Evolutionary conservation across 2,329 filamentous ascomycete species (phyloP), one percentile per base, ranked within the genome.

Genomic region (Fusarium coffeatum): DNA sequence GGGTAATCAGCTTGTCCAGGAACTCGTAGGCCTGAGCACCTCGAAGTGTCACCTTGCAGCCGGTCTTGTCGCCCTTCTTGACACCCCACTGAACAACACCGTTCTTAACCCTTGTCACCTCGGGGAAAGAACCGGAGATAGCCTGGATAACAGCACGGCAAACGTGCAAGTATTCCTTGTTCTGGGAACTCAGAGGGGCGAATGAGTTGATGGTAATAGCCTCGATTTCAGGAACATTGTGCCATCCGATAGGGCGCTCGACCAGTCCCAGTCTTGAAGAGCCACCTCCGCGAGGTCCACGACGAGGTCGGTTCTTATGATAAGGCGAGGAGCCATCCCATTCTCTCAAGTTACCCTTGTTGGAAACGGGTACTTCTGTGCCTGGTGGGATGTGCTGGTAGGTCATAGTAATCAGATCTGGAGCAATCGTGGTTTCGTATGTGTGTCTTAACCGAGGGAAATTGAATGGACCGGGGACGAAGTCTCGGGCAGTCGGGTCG

Each of bases 301-400:
- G 90, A 71, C 93, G 88, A 7, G 93, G 92, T 74, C 96, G 88
- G 81, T 97, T 97, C 83, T 94, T 93, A 85, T 94, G 94, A 83
- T 99, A 99, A 4, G 95, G 96, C 10, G 93, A 97, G 55, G 91
- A 92, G 74, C 91, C 94, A 65, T 95, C 92, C 96, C 96, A 99
- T 74, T 87, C 83, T 60, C 96, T 89, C 73, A 98, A 83, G 68
- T 93, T 89, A 65, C 93, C 88, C 67, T 85, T 82, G 56, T 74
- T 72, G 23, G 80, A 81, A 55, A 83, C 80, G n/a, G 80, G 79
- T 34, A 77, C 74, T 72, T 79, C 85, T 9, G 91, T 92, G 63
- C 94, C 94, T 0, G 94, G 94, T 3, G 93, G 92, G 55, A 84
- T 88, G 84, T 99, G 96, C 59, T 89, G 88, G 83, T 99, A 99